Evolutionary conservation across 1,139 yeast genomes (phyloP), one percentile per base, ranked within the genome.

Genomic region (Candida tetrigidarum): DNA sequence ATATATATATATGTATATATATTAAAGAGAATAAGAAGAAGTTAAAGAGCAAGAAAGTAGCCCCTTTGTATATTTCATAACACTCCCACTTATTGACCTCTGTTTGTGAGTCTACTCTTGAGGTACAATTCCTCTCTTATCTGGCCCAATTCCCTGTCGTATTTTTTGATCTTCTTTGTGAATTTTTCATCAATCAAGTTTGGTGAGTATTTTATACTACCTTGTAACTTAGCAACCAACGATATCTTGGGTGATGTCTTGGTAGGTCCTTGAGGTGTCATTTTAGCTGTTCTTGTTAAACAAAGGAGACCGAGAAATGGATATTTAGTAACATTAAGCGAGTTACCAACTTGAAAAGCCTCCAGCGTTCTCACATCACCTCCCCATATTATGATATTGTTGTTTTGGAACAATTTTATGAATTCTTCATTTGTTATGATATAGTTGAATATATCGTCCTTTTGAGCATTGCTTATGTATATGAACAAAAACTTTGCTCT

Each of bases 281-380:
- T 82, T 14, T 73, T 77, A 18, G 78, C 74, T 11, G 67, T 69
- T 50, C 78, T 57, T 50, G 80, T 90, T 63, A 78, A 72, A 55
- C 81, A 84, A 44, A 86, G 56, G 8, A 86, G 62, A 0, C 95
- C 96, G 34, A 89, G 64, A 59, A 88, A 87, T 9, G 99, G 99
- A 57, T 86, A 85, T 51, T 81, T 79, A 16, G 92, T 80, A 36
- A 86, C 87, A 49, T 81, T 80, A 49, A 92, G 76, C 39, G 86
- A 81, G 58, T 86, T 84, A 0, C 96, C 89, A 12, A 90, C 83
- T 57, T 90, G 96, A 58, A 82, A 85, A 1, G 95, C 89, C 63
- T 93, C 98, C 11, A 91, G 81, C 50, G 84, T 82, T 12, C 81
- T 78, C 25, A 87, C 80, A 59, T 88, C 87, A 7, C 97, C 97